Evolutionary conservation across 2,329 filamentous ascomycete species (phyloP), one percentile per base, ranked within the genome.

Genomic region (Sporothrix brasiliensis): DNA sequence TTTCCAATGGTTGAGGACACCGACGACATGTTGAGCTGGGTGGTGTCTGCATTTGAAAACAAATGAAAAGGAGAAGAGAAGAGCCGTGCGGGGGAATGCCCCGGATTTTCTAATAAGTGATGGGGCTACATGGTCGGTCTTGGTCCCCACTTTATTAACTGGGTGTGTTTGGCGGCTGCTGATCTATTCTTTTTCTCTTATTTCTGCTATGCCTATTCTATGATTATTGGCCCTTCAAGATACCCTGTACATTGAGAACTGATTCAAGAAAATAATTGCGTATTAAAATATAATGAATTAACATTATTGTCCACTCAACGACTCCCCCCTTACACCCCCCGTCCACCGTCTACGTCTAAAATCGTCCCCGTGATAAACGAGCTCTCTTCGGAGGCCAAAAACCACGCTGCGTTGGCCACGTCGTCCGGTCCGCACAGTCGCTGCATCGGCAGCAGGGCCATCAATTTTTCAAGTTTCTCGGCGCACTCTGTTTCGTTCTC

Each of bases 321-420:
- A 1, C 16, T 60, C 19, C 30, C 19, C n/a, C 1, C 13, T 27
- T 63, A 63, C 11, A 63, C 58, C 9, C 58, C 58, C 58, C 58
- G 39, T n/a, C 58, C 58, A 5, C 58, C 58, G 13, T 63, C 58
- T 13, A 63, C 58, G 11, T 63, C 58, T 41, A 63, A 47, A 6
- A 63, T 63, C n/a, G 63, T 66, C 3, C 63, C 63, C 19, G 63
- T 66, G 24, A 66, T 53, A 39, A 66, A 66, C 16, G 63, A 66
- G 49, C 63, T 66, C 63, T 66, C 24, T 0, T 66, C 63, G 14
- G 63, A 66, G 10, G 44, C 63, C 30, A 66, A 24, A 24, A 52
- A 66, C 63, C 63, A 66, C 47, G 47, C 47, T 9, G 63, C 63
- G 13, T 66, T 66, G 14, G 63, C 63, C 24, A 66, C 39, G 30